Evolutionary conservation across 257 asterid genomes (phyloP), one percentile per base, ranked within the genome.

Genomic region (Solanum chmielewskii): DNA sequence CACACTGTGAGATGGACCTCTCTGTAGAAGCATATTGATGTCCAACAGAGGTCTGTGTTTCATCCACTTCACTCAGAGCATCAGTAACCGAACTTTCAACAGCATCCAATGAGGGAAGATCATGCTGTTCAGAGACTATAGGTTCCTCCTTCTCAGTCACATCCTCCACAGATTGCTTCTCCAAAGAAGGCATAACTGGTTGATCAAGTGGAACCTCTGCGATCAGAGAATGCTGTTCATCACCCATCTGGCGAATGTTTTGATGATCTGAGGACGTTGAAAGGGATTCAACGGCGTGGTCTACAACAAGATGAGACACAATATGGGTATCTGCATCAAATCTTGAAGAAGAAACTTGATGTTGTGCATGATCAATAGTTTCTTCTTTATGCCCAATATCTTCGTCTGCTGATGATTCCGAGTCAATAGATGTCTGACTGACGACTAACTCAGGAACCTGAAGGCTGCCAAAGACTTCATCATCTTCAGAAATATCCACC

Each of bases 1-100:
- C 90, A 85, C 86, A 90, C 87, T 85, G 90, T 87, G 93, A 87
- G 21, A 73, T 18, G 25, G 88, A 33, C 47, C 77, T 90, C 88
- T 86, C 95, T 74, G 87, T 92, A 74, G 91, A 86, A 86, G 92
- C 86, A 88, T 37, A 42, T 52, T 83, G 87, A 87, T 71, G 29
- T 45, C 86, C 86, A 13, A 90, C 77, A 45, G 92, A 86, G 83
- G 88, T 88, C 25, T 84, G 89, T 85, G 88, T 89, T 70, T 90
- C 92, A 42, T 86, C 88, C 45, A 91, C 78, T 89, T 89, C 92
- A 49, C 71, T 85, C 74, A 60, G 77, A 31, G 70, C 87, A 84
- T 88, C 92, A 80, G 49, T 62, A 77, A 56, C 75, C 64, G 83
- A 84, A 88, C 89, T 92, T 69, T 64, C 90, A 78, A 88, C 92